These are phyloP conservation scores for Cryptococcus amylolentus DNA, from an alignment of 1,284 basidiomycete genomes.

Conservation along the genomic window DNA sequence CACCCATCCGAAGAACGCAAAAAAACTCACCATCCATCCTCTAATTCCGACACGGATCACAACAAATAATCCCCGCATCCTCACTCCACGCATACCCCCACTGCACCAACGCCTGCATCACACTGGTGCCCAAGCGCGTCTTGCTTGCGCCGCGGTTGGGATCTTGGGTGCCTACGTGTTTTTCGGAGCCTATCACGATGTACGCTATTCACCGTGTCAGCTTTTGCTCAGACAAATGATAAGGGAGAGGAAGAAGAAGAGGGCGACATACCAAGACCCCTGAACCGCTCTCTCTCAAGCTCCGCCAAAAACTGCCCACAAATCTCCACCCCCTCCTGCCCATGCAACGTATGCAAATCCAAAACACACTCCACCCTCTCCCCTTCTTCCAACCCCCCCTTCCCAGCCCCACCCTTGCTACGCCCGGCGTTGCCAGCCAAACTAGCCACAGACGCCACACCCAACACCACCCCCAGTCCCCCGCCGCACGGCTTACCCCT, in stretches of 20 bases:
- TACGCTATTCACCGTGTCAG: constrained; percentile 57
- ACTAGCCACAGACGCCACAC: constrained; percentile 57
- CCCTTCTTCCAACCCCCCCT: constrained; percentile 60
- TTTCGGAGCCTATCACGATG: constrained; percentile 88
- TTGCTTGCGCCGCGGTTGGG: constrained; percentile 73
- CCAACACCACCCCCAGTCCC: constrained; percentile 77
- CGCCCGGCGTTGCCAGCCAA: constrained; percentile 46
- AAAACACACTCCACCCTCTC: constrained; percentile 76
- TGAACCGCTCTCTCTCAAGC: constrained; percentile 81
- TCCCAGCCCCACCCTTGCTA: constrained; percentile 53
- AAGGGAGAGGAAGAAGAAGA: background rate
- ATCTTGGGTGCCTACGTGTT: constrained; percentile 87
- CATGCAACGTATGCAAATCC: constrained; percentile 83
- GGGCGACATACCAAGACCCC: constrained; percentile 65
- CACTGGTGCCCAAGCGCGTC: constrained; percentile 71
- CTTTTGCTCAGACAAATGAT: background rate
- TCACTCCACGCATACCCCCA: constrained; percentile 98
- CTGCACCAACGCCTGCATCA: constrained; percentile 82
- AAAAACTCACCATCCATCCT: no score
- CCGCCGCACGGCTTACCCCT: constrained; percentile 75
- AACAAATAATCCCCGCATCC: constrained; percentile 79
- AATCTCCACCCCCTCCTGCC: constrained; percentile 86
- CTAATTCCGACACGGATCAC: constrained; percentile 57
- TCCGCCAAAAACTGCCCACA: constrained; percentile 84
- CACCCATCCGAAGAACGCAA: no score